Evolutionary conservation across 2,329 filamentous ascomycete genomes (phyloP), one percentile per base, ranked within the genome.

Genomic region (Fusarium anthophilum): DNA sequence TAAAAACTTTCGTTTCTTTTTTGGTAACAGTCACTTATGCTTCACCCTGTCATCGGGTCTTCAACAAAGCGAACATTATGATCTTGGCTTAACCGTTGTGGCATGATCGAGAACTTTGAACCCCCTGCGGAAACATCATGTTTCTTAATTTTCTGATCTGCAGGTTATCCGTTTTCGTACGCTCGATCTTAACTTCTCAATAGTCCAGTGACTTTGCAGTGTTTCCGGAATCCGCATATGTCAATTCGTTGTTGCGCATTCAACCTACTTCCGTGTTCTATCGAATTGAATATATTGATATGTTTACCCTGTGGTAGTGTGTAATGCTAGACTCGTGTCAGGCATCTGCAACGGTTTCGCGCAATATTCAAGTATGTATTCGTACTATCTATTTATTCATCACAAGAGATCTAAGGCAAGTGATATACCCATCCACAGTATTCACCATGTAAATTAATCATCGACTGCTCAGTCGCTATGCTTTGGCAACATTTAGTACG

Each of bases 81-180:
- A 17, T 22, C 38, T 63, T 28, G 32, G 39, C 32, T 39, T 20
- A 14, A 50, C 43, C 32, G 37, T 45, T 63, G 20, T 63, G 65
- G 48, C 44, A 63, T 47, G 43, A 45, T 50, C 39, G 26, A 63
- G n/a, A 26, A 26, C 37, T 54, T 54, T 17, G 48, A 15, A 48
- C 48, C 35, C 43, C 37, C 43, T 41, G 38, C 37, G 43, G 55
- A 26, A 69, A 45, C 41, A 63, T 69, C 38, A n/a, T 48, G 37
- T 69, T 69, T 69, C 66, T 59, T 38, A 24, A 32, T n/a, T 50
- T 44, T 35, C 9, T 51, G 44, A 28, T 55, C 41, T 41, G 26
- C 37, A 44, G 45, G 18, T 53, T 22, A 39, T 28, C 18, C 24
- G 20, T 39, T 54, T 54, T 18, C 24, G 14, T 22, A 54, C 35